Conservation (phyloP, 257 asterid genomes). For the Dorcoceras hygrometricum region DNA sequence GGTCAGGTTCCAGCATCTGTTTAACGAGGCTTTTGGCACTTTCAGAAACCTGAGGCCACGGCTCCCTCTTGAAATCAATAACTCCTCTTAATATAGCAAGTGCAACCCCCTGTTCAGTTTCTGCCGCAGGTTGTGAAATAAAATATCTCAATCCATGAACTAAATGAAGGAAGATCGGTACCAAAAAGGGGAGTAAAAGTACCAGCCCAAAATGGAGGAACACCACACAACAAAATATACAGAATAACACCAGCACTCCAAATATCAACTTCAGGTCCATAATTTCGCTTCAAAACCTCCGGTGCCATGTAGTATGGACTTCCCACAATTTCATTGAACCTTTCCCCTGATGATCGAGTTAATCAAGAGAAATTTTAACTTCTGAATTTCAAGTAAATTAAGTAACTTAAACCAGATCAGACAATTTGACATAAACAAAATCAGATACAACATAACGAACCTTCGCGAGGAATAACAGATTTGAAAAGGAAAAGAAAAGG, state of each 20-base stretch:
- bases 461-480: background rate
- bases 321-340: constrained; percentile 84
- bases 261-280: constrained; percentile 86
- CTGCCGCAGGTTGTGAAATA: constrained; percentile 37
- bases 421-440: background rate
- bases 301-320: constrained; percentile 98
- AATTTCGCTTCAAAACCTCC: constrained; percentile 81
- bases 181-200: constrained; percentile 3
- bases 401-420: background rate
- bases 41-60: constrained; percentile 91
- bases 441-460: background rate
- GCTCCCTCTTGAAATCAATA: constrained; percentile 86
- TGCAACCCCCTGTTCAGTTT: constrained; percentile 94
- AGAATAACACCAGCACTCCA: constrained; percentile 97
- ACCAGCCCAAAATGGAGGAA: constrained; percentile 99
- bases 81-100: constrained; percentile 82
- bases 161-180: background rate
- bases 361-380: no score
- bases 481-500: background rate
- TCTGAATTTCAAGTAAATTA: background rate
- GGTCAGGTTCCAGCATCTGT: constrained; percentile 87
- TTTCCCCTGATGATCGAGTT: constrained; percentile 47
- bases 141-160: constrained; percentile 16
- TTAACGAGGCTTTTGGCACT: constrained; percentile 77
- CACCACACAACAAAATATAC: constrained; percentile 90